phyloP scores from a whole-genome alignment of 345 rosid species.

The Eucalyptus curtisii region DNA sequence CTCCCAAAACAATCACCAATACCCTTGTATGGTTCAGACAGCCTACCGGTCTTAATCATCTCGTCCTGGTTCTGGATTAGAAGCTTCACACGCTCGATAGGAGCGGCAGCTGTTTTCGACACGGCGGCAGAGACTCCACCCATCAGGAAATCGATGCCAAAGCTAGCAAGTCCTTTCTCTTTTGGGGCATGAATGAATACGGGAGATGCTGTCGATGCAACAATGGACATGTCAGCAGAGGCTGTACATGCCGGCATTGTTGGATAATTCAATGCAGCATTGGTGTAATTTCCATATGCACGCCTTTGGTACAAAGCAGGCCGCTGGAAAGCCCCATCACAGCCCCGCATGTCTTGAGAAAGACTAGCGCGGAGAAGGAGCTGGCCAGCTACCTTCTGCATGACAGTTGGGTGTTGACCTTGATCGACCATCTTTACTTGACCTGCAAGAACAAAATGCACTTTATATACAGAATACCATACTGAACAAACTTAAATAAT shows the following conservation, averaged over 20 bases:
- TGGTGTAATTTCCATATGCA: slow-evolving; percentile 6
- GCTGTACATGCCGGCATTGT: not conserved
- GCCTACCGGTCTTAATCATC: slow-evolving; percentile 22
- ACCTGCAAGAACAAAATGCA: not conserved
- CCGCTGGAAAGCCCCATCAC: not conserved
- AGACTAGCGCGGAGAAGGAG: slow-evolving; percentile 1
- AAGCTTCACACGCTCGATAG: slow-evolving; percentile 26
- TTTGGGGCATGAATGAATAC: slow-evolving; percentile 10
- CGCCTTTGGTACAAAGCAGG: slow-evolving; percentile 1
- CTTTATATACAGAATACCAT: not conserved
- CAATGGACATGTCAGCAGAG: not conserved
- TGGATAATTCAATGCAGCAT: slow-evolving; percentile 1
- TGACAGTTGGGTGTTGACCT: slow-evolving; percentile 10
- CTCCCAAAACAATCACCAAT: slow-evolving; percentile 22
- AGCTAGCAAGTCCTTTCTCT: slow-evolving; percentile 16
- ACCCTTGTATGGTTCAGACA: slow-evolving; percentile 26
- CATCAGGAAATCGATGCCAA: slow-evolving; percentile 22
- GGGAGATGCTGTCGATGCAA: not conserved
- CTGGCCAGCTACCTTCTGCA: slow-evolving; percentile 22
- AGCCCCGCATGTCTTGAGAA: not conserved
- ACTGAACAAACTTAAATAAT: not conserved
- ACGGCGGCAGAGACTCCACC: slow-evolving; percentile 36
- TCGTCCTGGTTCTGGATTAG: slow-evolving; percentile 28
- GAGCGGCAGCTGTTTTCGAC: slow-evolving; percentile 26
- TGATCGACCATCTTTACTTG: slow-evolving; percentile 19